Conservation (phyloP, 2,329 filamentous ascomycete genomes). For the Polytolypa hystricis region DNA sequence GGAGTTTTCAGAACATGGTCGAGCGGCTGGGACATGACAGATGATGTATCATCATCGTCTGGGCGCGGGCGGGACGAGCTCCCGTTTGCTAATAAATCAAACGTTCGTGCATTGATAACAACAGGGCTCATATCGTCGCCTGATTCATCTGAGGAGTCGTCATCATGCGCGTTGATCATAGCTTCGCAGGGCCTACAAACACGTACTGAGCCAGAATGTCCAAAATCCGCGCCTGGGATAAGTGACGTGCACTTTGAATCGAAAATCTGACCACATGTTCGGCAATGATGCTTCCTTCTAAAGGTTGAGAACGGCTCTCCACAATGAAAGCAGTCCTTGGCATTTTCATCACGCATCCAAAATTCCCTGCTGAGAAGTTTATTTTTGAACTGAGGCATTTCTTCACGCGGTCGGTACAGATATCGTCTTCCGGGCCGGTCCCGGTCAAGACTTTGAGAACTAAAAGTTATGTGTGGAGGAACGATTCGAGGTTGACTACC, state of each 20-base stretch:
- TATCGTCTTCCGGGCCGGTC: conserved; percentile 12
- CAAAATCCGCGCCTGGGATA: conserved; percentile 80
- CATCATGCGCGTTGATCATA: conserved; percentile 81
- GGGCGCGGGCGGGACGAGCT: conserved; percentile 32
- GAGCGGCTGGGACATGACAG: conserved; percentile 35
- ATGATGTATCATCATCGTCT: conserved; percentile 37
- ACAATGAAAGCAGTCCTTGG: conserved; percentile 92
- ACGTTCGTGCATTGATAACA: conserved; percentile 47
- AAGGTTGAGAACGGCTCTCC: conserved; percentile 87
- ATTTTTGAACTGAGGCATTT: conserved; percentile 58
- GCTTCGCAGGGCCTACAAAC: conserved; percentile 89
- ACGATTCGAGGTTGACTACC: conserved; percentile 33
- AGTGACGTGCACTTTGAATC: conserved; percentile 90
- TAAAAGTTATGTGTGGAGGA: conserved; percentile 21
- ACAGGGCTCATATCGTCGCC: conserved; percentile 57
- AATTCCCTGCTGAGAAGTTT: conserved; percentile 90
- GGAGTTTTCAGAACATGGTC: conserved; percentile 41
- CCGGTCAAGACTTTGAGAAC: conserved; percentile 10
- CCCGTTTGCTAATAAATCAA: conserved; percentile 47
- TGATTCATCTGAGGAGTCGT: conserved; percentile 85
- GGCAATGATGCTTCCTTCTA: conserved; percentile 90
- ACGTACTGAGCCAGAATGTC: conserved; percentile 69
- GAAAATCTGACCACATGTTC: conserved; percentile 94
- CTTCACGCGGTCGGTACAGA: conserved; percentile 18
- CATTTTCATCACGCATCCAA: conserved; percentile 98